Evolutionary conservation across 345 rosid genomes (phyloP).

Genomic region (Turnera subulata): DNA sequence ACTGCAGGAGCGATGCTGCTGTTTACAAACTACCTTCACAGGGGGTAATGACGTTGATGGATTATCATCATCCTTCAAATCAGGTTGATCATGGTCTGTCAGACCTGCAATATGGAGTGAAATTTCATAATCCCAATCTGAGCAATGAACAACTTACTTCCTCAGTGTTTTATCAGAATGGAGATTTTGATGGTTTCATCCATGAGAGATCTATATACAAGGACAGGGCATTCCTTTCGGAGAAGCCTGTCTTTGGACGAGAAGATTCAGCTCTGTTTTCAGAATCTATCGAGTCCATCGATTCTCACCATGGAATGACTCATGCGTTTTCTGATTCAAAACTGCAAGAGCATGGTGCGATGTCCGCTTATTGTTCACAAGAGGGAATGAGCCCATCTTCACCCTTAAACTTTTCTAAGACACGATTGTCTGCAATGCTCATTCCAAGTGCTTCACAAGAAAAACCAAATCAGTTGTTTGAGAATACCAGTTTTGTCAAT

Average conservation of each 20-base stretch:
- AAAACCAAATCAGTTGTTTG: slow-evolving; percentile 30
- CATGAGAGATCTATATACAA: slow-evolving; percentile 30
- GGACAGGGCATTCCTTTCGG: slow-evolving; percentile 34
- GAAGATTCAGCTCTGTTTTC: slow-evolving; percentile 36
- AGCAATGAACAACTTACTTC: slow-evolving; percentile 15
- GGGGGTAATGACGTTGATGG: slow-evolving; percentile 11
- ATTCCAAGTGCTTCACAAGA: slow-evolving; percentile 24
- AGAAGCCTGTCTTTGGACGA: slow-evolving; percentile 24
- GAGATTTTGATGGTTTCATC: slow-evolving; percentile 24
- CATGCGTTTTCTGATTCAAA: slow-evolving; percentile 68
- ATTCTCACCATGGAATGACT: slow-evolving; percentile 38
- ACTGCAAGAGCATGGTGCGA: slow-evolving; percentile 44
- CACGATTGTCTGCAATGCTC: slow-evolving; percentile 23
- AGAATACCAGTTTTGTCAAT: slow-evolving; percentile 26
- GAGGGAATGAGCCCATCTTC: slow-evolving; percentile 52
- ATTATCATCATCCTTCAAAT: slow-evolving; percentile 25
- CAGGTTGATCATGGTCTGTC: slow-evolving; percentile 29
- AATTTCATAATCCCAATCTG: slow-evolving; percentile 21
- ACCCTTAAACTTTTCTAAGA: slow-evolving; percentile 39
- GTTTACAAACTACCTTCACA: slow-evolving; percentile 18
- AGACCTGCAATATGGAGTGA: slow-evolving; percentile 26
- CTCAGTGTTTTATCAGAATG: slow-evolving; percentile 16
- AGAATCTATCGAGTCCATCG: slow-evolving; percentile 41
- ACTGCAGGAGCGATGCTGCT: slow-evolving; percentile 20
- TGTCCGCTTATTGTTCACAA: slow-evolving; percentile 42